Conservation (phyloP, 1,284 basidiomycete genomes). For the Cryptococcus sp. region DNA sequence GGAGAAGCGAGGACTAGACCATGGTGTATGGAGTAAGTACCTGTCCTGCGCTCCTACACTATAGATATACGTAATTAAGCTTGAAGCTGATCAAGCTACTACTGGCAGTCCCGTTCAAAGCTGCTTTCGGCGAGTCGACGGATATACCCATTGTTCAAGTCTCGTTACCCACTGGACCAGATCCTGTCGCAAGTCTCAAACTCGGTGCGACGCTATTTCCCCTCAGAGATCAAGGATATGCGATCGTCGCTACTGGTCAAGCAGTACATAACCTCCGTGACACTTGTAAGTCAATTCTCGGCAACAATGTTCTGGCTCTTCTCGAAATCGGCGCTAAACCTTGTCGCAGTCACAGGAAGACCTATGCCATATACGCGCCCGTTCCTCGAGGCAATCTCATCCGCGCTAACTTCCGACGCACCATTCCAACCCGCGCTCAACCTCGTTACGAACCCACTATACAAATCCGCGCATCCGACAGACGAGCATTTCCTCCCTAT, state of each 20-base stretch:
- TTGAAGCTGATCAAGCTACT: too few species aligned
- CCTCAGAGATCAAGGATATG: slow-evolving; percentile 47
- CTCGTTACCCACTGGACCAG: slow-evolving; percentile 50
- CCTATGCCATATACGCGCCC: slow-evolving; percentile 28
- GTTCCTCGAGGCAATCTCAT: slow-evolving; percentile 32
- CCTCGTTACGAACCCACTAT: slow-evolving; percentile 39
- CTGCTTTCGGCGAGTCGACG: slow-evolving; percentile 47
- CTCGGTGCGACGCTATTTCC: slow-evolving; percentile 51
- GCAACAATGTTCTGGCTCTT: background rate
- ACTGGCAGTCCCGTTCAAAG: slow-evolving; percentile 52
- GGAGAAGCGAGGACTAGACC: slow-evolving; percentile 52
- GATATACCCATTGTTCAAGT: slow-evolving; percentile 53
- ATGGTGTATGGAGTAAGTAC: slow-evolving; percentile 53
- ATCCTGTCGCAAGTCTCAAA: slow-evolving; percentile 42
- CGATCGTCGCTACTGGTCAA: slow-evolving; percentile 47
- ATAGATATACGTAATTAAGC: too few species aligned
- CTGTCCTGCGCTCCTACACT: background rate
- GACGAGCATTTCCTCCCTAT: slow-evolving; percentile 51
- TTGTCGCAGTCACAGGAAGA: slow-evolving; percentile 23
- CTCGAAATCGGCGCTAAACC: background rate
- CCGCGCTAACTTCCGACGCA: slow-evolving; percentile 22
- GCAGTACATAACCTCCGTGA: slow-evolving; percentile 52
- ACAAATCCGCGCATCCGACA: slow-evolving; percentile 47
- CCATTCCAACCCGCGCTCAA: slow-evolving; percentile 21
- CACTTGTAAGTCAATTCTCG: slow-evolving; percentile 24